Evolutionary conservation across 805 yeast genomes (phyloP), one percentile per base, ranked within the genome.

Genomic region (Teunomyces pallodes): DNA sequence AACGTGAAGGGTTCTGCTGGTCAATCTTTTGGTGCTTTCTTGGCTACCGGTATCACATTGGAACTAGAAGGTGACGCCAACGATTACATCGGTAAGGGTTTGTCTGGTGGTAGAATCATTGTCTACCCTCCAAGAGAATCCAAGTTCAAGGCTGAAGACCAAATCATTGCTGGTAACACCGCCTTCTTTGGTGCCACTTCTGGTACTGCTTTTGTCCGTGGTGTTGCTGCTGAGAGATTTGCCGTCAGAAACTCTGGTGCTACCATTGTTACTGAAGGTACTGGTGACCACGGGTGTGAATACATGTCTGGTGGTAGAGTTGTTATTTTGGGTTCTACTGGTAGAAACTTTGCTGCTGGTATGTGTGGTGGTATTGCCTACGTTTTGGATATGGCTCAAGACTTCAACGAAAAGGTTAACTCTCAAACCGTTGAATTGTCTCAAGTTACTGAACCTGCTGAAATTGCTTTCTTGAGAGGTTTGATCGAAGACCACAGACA

Each of bases 251-350:
- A 92, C 80, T 94, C 98, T 28, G 99, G 99, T 70, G 98, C 98
- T 38, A 86, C 86, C 47, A 94, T 96, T 54, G 97, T 94, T 53
- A 90, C 90, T 56, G 99, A 92, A 72, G 97, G 96, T 64, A 85
- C 88, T 54, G 99, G 99, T 75, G 97, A 92, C 69, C 97, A 92
- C 68, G 99, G 99, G 45, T 92, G 97, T 75, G 99, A 92, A 74
- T 92, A 92, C 74, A 92, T 92, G 99, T 91, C 98, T 58, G 98
- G 99, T 68, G 99, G 99, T 66, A 83, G 98, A 61, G 96, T 94
- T 53, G 90, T 92, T 64, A 90, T 92, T 42, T 80, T 92, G 57
- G 96, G 97, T 42, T 73, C 83, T 50, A 88, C 96, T 60, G 97
- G 96, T 50, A 83, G 97, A 54, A 86, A 90, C 76, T 87, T 87